Evolutionary conservation across 768 basidiomycete species (phyloP), one percentile per base, ranked within the genome.

Genomic region (Cyathus striatus): DNA sequence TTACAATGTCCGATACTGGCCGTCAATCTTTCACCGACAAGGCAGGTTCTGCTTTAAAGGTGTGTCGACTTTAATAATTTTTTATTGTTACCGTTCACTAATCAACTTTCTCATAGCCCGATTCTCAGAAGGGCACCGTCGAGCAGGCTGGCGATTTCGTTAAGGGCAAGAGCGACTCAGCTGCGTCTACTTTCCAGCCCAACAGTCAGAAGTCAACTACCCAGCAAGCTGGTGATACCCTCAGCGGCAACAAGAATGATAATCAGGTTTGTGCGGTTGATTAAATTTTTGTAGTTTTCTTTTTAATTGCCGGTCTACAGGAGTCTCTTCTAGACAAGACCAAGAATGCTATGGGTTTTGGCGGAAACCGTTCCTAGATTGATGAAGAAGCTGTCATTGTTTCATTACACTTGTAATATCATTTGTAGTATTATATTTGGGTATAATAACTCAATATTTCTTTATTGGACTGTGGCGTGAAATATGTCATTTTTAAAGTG

Each of bases 1-100:
- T 38, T 45, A 69, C 42, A 49, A 80, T 79, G 78, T 73, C 78
- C 55, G 78, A 82, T 55, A 60, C 66, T 40, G 68, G 60, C 44
- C 79, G 79, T 51, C 76, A 80, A 69, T 72, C 69, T 45, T 61
- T 78, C 63, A 74, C 75, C 55, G 76, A 80, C 69, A 82, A 81
- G 64, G 70, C 67, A 38, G 46, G 55, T 26, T 48, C 77, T 54
- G 63, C 73, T 34, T 2, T 78, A 41, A 78, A 81, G 74, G 78
- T 78, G 38, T 1, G 44, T 41, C 21, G 6, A 25, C 10, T 7
- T 12, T 10, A 13, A 25, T 16, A 12, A n/a, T 2, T 22, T 9
- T 25, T 16, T 3, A 12, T 6, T 20, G 9, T 26, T 23, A 10
- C 18, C 10, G 23, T 26, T 21, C 21, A 3, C 17, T 24, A 23